These are phyloP conservation scores for Moelleriella libera DNA, from an alignment of 2,329 filamentous ascomycete genomes.

Conservation along the genomic window DNA sequence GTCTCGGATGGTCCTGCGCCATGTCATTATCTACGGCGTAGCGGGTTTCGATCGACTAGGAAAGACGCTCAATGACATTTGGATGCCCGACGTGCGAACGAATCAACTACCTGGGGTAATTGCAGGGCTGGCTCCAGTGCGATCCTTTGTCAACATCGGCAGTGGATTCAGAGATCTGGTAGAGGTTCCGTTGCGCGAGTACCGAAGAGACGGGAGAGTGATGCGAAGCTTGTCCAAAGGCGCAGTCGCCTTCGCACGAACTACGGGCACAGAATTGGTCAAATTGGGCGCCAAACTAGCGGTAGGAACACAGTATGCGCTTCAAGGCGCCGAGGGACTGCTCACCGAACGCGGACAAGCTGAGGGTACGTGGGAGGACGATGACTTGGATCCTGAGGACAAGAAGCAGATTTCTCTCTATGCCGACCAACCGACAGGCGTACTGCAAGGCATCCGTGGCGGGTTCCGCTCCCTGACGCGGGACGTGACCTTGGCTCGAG, in stretches of 20 bases:
- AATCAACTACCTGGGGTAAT: slow-evolving; percentile 85
- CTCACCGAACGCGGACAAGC: slow-evolving; percentile 33
- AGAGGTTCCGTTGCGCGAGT: slow-evolving; percentile 81
- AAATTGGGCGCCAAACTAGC: slow-evolving; percentile 89
- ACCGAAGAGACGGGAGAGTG: slow-evolving; percentile 84
- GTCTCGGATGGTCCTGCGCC: slow-evolving; percentile 71
- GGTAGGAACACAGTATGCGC: slow-evolving; percentile 84
- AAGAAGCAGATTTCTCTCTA: slow-evolving; percentile 77
- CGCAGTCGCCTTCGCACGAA: slow-evolving; percentile 77
- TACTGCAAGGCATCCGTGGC: slow-evolving; percentile 71
- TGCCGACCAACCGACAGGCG: slow-evolving; percentile 82
- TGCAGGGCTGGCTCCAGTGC: slow-evolving; percentile 78
- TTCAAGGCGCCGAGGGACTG: slow-evolving; percentile 78
- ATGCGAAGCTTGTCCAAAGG: slow-evolving; percentile 88
- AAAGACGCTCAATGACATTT: slow-evolving; percentile 84
- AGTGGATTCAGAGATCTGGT: slow-evolving; percentile 77
- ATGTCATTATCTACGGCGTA: slow-evolving; percentile 85
- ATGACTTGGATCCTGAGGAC: slow-evolving; percentile 51
- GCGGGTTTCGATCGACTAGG: slow-evolving; percentile 83
- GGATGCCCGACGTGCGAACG: slow-evolving; percentile 83
- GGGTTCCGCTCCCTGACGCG: slow-evolving; percentile 73
- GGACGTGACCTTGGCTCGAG: slow-evolving; percentile 72
- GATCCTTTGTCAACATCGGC: slow-evolving; percentile 81
- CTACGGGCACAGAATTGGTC: slow-evolving; percentile 86
- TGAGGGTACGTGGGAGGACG: slow-evolving; percentile 39